Evolutionary conservation across 495 filamentous ascomycete species (phyloP), one percentile per base, ranked within the genome.

Genomic region (Chaetomium fimeti): DNA sequence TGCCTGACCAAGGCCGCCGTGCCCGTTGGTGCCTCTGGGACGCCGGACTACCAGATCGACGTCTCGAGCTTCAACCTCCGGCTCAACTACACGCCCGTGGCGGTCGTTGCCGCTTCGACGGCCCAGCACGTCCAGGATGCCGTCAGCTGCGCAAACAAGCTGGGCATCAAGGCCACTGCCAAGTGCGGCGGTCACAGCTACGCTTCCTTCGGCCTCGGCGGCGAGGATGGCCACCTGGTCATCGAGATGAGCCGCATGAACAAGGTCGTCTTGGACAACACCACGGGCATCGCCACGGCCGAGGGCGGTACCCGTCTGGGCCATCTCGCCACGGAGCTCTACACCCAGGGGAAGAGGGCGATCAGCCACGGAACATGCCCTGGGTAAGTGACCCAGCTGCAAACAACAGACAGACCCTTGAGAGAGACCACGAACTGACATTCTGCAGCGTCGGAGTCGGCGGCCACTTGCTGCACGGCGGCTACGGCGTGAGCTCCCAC

Each of bases 111-210:
- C 0, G 75, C 75, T 3, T 77, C 69, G 18, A 77, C 72, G 5
- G 52, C 65, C 53, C 67, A 76, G 27, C 76, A 81, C 55, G 72
- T 82, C 20, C 74, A 77, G 60, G 74, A 71, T 20, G 75, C 78
- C 15, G 73, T 82, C 11, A 55, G 69, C 18, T 81, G 77, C 56
- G 78, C 78, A 42, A 65, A 68, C 20, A 67, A 74, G 63, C 48
- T 76, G 8, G 76, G 75, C 9, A 68, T 79, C 57, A 78, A 80
- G 67, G 76, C 76, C 25, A 79, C 73, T n/a, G 65, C 78, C 24
- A 82, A 81, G 65, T 76, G 74, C 62, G 78, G 79, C 58, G 79
- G 78, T 9, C 79, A 82, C 69, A 81, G 79, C 48, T 81, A 82
- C 60, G 78, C 71, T 3, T 78, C 76, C 8, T 76, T 80, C 12